Percentiles rank a stretch among this genome's conserved stretches.
These are phyloP conservation scores for Triglochin maritima DNA, from an alignment of 106 monocot species.

Conservation along the genomic window DNA sequence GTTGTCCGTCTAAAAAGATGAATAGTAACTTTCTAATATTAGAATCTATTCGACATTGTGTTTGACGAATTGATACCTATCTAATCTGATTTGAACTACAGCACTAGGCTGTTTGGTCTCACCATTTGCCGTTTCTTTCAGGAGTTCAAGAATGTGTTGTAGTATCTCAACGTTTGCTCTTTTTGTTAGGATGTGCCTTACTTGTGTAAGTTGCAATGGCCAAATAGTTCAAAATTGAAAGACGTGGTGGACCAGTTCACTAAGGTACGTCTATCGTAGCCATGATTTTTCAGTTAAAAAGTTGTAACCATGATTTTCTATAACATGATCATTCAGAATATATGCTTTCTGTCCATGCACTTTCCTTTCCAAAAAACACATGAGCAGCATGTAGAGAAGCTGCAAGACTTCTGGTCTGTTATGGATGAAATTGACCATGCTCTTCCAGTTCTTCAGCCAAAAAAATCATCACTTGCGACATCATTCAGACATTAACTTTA, in stretches of 20 bases:
- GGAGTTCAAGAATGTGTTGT: neutral
- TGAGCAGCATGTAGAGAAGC: slow-evolving; percentile 26
- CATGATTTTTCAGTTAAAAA: neutral
- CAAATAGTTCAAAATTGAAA: slow-evolving; percentile 38
- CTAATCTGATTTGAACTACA: no score
- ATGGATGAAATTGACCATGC: slow-evolving; percentile 27
- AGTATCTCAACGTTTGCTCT: neutral
- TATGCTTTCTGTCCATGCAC: no score
- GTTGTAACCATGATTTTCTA: no score
- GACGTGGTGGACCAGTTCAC: slow-evolving; percentile 37
- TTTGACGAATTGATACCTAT: no score
- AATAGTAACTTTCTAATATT: no score
- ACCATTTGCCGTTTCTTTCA: no score
- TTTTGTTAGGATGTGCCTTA: slow-evolving; percentile 46
- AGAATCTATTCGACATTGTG: no score
- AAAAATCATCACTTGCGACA: slow-evolving; percentile 18
- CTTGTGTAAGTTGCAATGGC: slow-evolving; percentile 41
- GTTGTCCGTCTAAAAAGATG: no score
- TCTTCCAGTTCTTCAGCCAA: slow-evolving; percentile 21
- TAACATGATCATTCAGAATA: neutral
- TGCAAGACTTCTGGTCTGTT: slow-evolving; percentile 37
- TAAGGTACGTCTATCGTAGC: slow-evolving; percentile 24
- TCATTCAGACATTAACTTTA: slow-evolving; percentile 22
- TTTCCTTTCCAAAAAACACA: no score
- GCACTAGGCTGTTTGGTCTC: no score